Percentiles rank a stretch among this genome's conserved stretches.
Evolutionary conservation across 768 basidiomycete genomes (phyloP).

Genomic region (Scleroderma bovista): DNA sequence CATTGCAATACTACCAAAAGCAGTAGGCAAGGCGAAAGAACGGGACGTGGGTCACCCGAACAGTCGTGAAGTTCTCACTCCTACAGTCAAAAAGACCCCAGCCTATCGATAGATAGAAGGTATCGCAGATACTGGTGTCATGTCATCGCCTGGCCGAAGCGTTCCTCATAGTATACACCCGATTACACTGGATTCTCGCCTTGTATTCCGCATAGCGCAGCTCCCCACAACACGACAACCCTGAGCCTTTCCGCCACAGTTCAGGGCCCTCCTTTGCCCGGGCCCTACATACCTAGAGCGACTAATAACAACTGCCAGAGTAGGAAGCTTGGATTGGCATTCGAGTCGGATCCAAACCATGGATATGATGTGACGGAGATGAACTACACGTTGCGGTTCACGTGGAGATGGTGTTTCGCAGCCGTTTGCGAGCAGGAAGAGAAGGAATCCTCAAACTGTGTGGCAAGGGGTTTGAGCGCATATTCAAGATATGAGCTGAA

Average conservation of each 20-base stretch:
- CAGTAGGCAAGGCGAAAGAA: too few relatives aligned
- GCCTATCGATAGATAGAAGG: conserved; percentile 7
- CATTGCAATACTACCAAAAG: too few relatives aligned
- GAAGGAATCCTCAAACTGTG: conserved; percentile 41
- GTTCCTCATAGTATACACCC: conserved; percentile 29
- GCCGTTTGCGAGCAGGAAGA: conserved; percentile 41
- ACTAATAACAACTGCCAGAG: conserved; percentile 36
- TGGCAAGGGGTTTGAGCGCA: conserved; percentile 16
- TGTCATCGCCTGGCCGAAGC: conserved; percentile 43
- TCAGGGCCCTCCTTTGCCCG: conserved; percentile 25
- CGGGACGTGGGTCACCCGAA: too few relatives aligned
- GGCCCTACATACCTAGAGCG: conserved; percentile 30
- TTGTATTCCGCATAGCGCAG: conserved; percentile 17
- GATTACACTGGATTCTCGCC: conserved; percentile 16
- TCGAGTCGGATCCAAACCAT: conserved; percentile 53
- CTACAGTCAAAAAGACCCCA: conserved; percentile 3
- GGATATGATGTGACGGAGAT: conserved; percentile 65
- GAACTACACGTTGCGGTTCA: conserved; percentile 55
- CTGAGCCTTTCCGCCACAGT: conserved; percentile 13
- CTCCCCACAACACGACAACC: conserved; percentile 12
- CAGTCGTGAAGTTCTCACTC: too few relatives aligned
- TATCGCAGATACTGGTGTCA: conserved; percentile 8
- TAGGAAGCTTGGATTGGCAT: conserved; percentile 36
- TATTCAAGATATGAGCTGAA: background rate
- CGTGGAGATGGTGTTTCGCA: conserved; percentile 37